Evolutionary conservation across 768 basidiomycete genomes (phyloP), one percentile per base, ranked within the genome.

Genomic region (Crepidotus variabilis): DNA sequence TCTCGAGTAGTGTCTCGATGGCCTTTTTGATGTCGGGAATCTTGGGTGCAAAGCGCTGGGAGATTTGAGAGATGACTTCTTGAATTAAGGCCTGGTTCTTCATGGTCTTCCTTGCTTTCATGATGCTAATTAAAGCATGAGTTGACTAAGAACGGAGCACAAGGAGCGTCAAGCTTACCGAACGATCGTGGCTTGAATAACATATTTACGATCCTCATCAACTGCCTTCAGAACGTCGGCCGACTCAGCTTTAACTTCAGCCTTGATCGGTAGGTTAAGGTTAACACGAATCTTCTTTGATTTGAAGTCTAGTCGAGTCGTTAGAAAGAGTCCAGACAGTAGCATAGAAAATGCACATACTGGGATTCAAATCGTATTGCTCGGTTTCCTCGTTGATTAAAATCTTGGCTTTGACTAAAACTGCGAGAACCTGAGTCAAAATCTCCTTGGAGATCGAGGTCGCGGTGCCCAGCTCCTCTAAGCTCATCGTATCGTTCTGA

Each of bases 21-120:
- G 92, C 91, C 85, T 96, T 95, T 74, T 98, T 98, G 75, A 98
- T 94, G 67, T 97, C 94, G 2, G 92, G 87, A 52, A 98, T 91
- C 77, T 93, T 94, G 21, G 96, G 95, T 7, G 89, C 83, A 71
- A 95, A 95, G 51, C 93, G 83, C 63, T 88, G 83, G 7, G 90
- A 86, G 62, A 95, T 90, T 70, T 94, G 91, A 10, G 89, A 87
- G 61, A 92, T 91, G 58, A 94, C 92, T 67, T 96, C 94, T 65
- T 88, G 87, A 60, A 95, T 93, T 63, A 95, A 71, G 0, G 85
- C 79, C 65, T 95, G 92, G 73, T 94, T 93, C 81, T 94, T 95
- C 87, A 95, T 89, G 60, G 88, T 90, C 82, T 94, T 94, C 33
- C 92, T 84, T 23, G 93, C 92, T 73, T 95, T 95, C 94, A 95